phyloP scores from a whole-genome alignment of 2,329 filamentous ascomycete genomes.

The Xylariales sp. region DNA sequence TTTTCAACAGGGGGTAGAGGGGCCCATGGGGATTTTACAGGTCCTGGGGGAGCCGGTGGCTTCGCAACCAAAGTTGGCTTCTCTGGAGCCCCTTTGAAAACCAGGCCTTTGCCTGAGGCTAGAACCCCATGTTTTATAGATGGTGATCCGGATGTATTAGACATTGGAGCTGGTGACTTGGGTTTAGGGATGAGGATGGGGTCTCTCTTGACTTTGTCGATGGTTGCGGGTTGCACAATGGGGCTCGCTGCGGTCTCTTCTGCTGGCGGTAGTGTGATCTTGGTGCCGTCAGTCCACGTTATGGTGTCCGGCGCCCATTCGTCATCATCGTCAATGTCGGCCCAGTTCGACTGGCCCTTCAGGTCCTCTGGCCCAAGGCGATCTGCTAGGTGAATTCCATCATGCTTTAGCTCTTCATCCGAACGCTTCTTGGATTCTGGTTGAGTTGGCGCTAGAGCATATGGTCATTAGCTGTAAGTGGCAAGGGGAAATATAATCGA shows the following conservation, averaged over 20 bases:
- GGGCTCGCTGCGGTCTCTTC: slow-evolving; percentile 59
- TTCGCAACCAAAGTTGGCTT: slow-evolving; percentile 81
- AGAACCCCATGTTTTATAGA: slow-evolving; percentile 59
- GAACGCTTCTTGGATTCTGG: slow-evolving; percentile 85
- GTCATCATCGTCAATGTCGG: slow-evolving; percentile 89
- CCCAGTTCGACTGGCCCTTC: slow-evolving; percentile 85
- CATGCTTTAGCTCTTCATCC: slow-evolving; percentile 87
- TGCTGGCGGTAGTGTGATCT: slow-evolving; percentile 76
- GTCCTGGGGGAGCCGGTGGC: slow-evolving; percentile 72
- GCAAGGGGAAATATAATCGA: too few relatives aligned
- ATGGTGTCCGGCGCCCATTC: slow-evolving; percentile 88
- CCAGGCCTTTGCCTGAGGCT: slow-evolving; percentile 68
- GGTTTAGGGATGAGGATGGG: slow-evolving; percentile 54
- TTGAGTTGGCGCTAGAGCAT: slow-evolving; percentile 65
- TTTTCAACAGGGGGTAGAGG: slow-evolving; percentile 86
- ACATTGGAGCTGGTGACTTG: slow-evolving; percentile 56
- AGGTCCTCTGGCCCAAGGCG: slow-evolving; percentile 80
- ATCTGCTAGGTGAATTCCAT: slow-evolving; percentile 86
- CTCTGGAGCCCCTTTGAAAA: slow-evolving; percentile 74
- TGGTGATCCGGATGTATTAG: slow-evolving; percentile 52
- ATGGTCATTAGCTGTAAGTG: slow-evolving; percentile 13
- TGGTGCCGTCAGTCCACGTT: slow-evolving; percentile 89
- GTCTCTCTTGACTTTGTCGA: slow-evolving; percentile 59
- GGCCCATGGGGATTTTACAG: slow-evolving; percentile 93
- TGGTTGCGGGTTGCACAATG: slow-evolving; percentile 39